Percentiles rank a stretch among this genome's conserved stretches.
Evolutionary conservation across 1,139 yeast genomes (phyloP).

Genomic region (Pichia sp.): DNA sequence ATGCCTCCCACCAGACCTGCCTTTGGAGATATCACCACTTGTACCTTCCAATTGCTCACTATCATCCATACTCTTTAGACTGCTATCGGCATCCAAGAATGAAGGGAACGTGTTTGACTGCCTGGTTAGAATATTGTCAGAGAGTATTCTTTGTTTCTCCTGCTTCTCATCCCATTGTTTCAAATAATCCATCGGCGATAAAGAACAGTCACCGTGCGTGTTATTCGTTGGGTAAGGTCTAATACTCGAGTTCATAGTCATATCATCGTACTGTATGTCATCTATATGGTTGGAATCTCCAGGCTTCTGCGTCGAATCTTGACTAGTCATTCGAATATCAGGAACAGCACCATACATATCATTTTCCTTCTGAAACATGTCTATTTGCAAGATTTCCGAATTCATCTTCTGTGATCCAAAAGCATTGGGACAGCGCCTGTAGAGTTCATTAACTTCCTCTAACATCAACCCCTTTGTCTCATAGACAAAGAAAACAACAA

Average conservation of each 20-base stretch:
- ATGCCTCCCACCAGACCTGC: too few relatives aligned
- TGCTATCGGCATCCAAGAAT: too few relatives aligned
- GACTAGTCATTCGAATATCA: not conserved
- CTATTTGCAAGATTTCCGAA: conserved; percentile 27
- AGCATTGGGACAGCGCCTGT: conserved; percentile 41
- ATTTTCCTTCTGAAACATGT: not conserved
- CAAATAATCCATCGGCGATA: conserved; percentile 8
- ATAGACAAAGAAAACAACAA: conserved; percentile 49
- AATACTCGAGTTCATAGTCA: too few relatives aligned
- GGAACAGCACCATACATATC: not conserved
- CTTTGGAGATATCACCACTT: too few relatives aligned
- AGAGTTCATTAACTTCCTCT: conserved; percentile 59
- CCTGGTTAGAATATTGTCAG: conserved; percentile 7
- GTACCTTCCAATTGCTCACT: too few relatives aligned
- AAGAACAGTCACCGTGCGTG: too few relatives aligned
- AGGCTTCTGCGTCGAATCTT: too few relatives aligned
- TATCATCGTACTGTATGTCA: too few relatives aligned
- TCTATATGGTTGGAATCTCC: too few relatives aligned
- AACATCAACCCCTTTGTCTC: conserved; percentile 62
- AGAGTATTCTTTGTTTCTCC: conserved; percentile 3
- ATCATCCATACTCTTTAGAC: too few relatives aligned
- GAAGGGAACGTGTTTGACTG: conserved; percentile 3
- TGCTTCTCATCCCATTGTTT: conserved; percentile 10
- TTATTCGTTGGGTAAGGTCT: too few relatives aligned
- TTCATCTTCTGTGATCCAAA: conserved; percentile 29